Evolutionary conservation across 257 asterid species (phyloP).

Genomic region (Penstemon barbatus): DNA sequence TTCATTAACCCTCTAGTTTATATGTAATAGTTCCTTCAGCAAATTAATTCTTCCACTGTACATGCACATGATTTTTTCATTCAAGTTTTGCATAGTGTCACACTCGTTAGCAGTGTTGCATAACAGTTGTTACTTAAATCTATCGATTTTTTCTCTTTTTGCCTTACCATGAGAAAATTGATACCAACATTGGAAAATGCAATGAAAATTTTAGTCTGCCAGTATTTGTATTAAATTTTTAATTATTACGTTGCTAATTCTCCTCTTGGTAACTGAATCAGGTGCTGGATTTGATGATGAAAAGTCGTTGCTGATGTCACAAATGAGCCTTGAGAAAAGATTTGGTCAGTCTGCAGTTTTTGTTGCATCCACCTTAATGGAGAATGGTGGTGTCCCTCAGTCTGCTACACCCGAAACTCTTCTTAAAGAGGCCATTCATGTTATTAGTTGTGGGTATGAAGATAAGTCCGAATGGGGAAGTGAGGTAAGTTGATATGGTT

Average conservation of each 20-base stretch:
- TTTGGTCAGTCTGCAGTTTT: slow-evolving; percentile 96
- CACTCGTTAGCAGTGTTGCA: too few species aligned
- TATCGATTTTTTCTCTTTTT: slow-evolving; percentile 1
- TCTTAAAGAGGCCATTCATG: slow-evolving; percentile 97
- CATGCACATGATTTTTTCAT: too few species aligned
- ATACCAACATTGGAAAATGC: neutral
- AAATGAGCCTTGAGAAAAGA: slow-evolving; percentile 94
- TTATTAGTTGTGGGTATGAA: slow-evolving; percentile 99
- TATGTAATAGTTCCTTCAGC: neutral
- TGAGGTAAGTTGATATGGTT: slow-evolving; percentile 55
- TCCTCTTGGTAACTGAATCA: slow-evolving; percentile 28
- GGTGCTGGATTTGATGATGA: slow-evolving; percentile 98
- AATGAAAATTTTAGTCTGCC: slow-evolving; percentile 9
- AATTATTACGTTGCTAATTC: slow-evolving; percentile 26
- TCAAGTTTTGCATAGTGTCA: too few species aligned
- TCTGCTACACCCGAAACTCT: slow-evolving; percentile 94
- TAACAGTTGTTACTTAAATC: neutral
- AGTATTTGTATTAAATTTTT: slow-evolving; percentile 3
- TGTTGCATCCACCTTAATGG: slow-evolving; percentile 96
- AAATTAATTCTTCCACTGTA: neutral
- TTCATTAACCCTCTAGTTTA: neutral
- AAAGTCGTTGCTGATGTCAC: slow-evolving; percentile 87
- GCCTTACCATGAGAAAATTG: neutral
- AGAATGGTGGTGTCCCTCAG: slow-evolving; percentile 96
- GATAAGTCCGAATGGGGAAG: slow-evolving; percentile 98